Evolutionary conservation across 257 asterid genomes (phyloP).

Genomic region (Fraxinus pennsylvanica): DNA sequence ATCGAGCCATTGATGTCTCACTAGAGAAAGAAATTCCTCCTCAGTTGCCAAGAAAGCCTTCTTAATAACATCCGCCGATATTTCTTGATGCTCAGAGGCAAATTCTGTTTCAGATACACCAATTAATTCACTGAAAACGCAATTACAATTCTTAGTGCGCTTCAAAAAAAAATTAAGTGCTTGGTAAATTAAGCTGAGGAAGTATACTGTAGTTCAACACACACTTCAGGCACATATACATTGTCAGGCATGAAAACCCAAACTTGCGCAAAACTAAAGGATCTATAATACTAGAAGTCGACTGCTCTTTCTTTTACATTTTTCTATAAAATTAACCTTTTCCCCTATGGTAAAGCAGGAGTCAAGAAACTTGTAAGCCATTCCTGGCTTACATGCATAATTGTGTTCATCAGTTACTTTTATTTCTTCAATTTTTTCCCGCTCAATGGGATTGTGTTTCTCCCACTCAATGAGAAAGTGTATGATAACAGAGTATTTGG

Average conservation of each 20-base stretch:
- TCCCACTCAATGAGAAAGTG: too few species aligned
- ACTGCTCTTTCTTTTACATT: not conserved
- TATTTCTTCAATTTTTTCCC: too few species aligned
- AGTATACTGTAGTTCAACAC: not conserved
- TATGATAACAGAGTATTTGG: too few species aligned
- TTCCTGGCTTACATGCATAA: too few species aligned
- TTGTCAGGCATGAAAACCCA: not conserved
- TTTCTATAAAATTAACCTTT: not conserved
- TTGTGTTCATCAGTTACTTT: too few species aligned
- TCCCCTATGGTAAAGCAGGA: too few species aligned
- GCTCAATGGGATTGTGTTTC: too few species aligned
- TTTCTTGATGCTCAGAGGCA: constrained; percentile 66
- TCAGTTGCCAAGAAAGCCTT: constrained; percentile 86
- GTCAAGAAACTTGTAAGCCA: too few species aligned
- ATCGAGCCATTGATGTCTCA: constrained; percentile 66
- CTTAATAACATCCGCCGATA: constrained; percentile 64
- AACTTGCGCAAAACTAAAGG: not conserved
- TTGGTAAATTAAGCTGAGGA: not conserved
- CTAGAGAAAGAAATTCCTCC: constrained; percentile 75
- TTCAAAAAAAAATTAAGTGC: not conserved
- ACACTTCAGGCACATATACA: not conserved
- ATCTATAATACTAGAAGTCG: not conserved
- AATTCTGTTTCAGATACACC: constrained; percentile 45
- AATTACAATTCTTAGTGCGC: not conserved
- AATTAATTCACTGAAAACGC: constrained; percentile 16